Evolutionary conservation across 805 yeast genomes (phyloP).

Genomic region (Kuraishia molischiana): DNA sequence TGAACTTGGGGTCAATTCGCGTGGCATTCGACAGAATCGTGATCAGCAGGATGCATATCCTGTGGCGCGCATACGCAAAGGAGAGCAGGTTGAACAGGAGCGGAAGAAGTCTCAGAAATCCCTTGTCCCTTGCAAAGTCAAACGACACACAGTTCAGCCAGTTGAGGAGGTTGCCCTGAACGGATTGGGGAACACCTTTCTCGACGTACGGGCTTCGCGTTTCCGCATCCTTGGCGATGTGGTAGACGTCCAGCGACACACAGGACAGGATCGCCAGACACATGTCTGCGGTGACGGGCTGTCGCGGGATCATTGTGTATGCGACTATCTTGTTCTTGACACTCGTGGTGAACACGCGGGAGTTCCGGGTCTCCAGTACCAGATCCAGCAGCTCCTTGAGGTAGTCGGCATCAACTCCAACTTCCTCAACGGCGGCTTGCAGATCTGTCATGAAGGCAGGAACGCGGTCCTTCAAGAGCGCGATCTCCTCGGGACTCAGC

Average conservation of each 20-base stretch:
- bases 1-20: slow-evolving; percentile 11
- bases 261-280: background rate
- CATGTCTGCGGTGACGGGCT: background rate
- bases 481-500: background rate
- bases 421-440: background rate
- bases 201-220: background rate
- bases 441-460: background rate
- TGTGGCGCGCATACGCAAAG: slow-evolving; percentile 15
- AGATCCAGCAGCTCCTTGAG: background rate
- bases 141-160: slow-evolving; percentile 6
- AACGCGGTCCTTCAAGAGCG: background rate
- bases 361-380: background rate
- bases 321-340: background rate
- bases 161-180: background rate
- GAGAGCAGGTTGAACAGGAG: slow-evolving; percentile 15
- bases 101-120: slow-evolving; percentile 11
- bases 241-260: background rate
- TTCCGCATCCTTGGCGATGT: background rate
- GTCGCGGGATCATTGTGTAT: background rate
- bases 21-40: slow-evolving; percentile 10
- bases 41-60: slow-evolving; percentile 11
- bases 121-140: slow-evolving; percentile 7
- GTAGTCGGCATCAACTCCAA: background rate
- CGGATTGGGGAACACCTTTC: background rate
- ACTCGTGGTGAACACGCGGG: background rate